Evolutionary conservation across 2,329 filamentous ascomycete genomes (phyloP).

Genomic region (Fulvia fulva): DNA sequence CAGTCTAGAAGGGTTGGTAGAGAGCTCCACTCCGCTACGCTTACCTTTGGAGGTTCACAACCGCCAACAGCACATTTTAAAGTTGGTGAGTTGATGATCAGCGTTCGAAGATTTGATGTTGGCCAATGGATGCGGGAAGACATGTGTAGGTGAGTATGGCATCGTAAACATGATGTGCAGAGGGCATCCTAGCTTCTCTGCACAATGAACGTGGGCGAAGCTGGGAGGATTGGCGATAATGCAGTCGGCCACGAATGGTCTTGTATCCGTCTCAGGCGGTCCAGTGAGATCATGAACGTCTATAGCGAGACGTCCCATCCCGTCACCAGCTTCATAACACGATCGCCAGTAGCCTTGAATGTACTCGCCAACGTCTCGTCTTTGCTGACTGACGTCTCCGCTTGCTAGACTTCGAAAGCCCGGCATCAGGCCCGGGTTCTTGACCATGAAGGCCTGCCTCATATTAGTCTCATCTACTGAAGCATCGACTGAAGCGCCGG

Average conservation of each 20-base stretch:
- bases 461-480: too few species aligned
- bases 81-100: slow-evolving; percentile 73
- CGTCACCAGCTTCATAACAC: slow-evolving; percentile 75
- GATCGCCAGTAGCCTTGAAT: slow-evolving; percentile 81
- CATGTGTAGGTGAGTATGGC: slow-evolving; percentile 83
- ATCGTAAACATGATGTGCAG: slow-evolving; percentile 91
- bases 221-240: slow-evolving; percentile 77
- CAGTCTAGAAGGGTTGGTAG: too few species aligned
- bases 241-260: slow-evolving; percentile 76
- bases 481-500: too few species aligned
- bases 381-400: slow-evolving; percentile 70
- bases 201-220: slow-evolving; percentile 71
- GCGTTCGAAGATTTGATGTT: slow-evolving; percentile 75
- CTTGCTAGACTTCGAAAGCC: slow-evolving; percentile 70
- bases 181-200: slow-evolving; percentile 70
- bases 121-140: slow-evolving; percentile 81
- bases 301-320: slow-evolving; percentile 39
- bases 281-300: slow-evolving; percentile 48
- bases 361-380: slow-evolving; percentile 72
- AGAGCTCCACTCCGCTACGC: too few species aligned
- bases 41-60: too few species aligned
- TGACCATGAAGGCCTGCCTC: slow-evolving; percentile 70
- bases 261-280: slow-evolving; percentile 34
- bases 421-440: slow-evolving; percentile 81
- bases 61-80: too few species aligned